Percentiles rank a stretch among this genome's conserved stretches.
Evolutionary conservation across 805 yeast species (phyloP).

Genomic region (Kuraishia piskuri): DNA sequence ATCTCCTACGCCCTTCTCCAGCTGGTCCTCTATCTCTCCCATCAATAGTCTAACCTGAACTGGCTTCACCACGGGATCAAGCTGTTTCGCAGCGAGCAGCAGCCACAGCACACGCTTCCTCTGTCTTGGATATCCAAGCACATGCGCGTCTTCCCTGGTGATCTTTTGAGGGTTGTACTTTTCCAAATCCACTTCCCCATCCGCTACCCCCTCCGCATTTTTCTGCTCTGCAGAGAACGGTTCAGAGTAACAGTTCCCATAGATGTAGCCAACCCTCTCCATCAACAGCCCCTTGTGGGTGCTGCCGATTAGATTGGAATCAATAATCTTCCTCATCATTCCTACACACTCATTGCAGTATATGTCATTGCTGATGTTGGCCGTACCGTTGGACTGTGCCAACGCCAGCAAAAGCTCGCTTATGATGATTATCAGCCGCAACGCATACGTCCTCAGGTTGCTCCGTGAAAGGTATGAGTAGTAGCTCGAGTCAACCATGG

Average conservation of each 20-base stretch:
- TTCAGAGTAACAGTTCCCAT: slow-evolving; percentile 9
- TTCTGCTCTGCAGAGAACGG: slow-evolving; percentile 6
- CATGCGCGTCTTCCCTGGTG: slow-evolving; percentile 28
- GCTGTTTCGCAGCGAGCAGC: slow-evolving; percentile 63
- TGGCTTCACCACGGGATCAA: slow-evolving; percentile 32
- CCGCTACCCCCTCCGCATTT: slow-evolving; percentile 13
- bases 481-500: slow-evolving; percentile 59
- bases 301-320: slow-evolving; percentile 37
- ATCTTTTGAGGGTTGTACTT: slow-evolving; percentile 9
- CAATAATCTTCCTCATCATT: slow-evolving; percentile 34
- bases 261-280: slow-evolving; percentile 28
- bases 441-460: slow-evolving; percentile 58
- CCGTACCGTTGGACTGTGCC: slow-evolving; percentile 32
- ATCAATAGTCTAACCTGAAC: slow-evolving; percentile 11
- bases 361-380: slow-evolving; percentile 31
- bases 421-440: slow-evolving; percentile 57
- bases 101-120: slow-evolving; percentile 77
- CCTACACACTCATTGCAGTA: slow-evolving; percentile 38
- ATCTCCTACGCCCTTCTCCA: background rate
- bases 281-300: slow-evolving; percentile 28
- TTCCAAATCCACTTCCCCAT: slow-evolving; percentile 23
- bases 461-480: slow-evolving; percentile 72
- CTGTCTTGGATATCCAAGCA: slow-evolving; percentile 47
- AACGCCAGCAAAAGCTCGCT: slow-evolving; percentile 55
- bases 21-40: slow-evolving; percentile 1